These are phyloP conservation scores for Cryptococcus sp. DNA, from an alignment of 1,284 basidiomycete species.

Conservation along the genomic window DNA sequence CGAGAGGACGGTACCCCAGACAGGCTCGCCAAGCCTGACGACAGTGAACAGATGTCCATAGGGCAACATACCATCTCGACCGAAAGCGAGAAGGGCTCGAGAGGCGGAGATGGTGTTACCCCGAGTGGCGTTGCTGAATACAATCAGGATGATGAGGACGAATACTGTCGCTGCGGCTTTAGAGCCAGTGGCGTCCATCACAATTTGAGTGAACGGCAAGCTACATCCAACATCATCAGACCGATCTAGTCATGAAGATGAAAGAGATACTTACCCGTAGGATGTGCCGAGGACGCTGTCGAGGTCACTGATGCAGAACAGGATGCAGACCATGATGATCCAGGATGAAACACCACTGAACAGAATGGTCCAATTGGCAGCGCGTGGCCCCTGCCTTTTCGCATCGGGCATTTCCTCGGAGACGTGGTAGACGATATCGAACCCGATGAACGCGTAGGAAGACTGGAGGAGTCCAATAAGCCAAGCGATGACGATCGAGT, in stretches of 20 bases:
- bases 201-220: constrained; percentile 61
- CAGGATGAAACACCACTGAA: constrained; percentile 58
- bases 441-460: constrained; percentile 55
- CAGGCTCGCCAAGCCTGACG: constrained; percentile 28
- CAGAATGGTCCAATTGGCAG: constrained; percentile 23
- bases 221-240: constrained; percentile 52
- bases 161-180: constrained; percentile 29
- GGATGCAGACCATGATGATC: constrained; percentile 64
- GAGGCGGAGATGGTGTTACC: constrained; percentile 24
- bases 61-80: constrained; percentile 29
- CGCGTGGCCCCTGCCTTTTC: constrained; percentile 15
- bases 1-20: constrained; percentile 27
- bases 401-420: constrained; percentile 37
- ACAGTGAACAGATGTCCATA: constrained; percentile 18
- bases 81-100: constrained; percentile 23
- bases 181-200: constrained; percentile 33
- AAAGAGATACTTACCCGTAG: constrained; percentile 60
- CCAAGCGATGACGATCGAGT: constrained; percentile 43
- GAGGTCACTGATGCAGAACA: constrained; percentile 67
- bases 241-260: neutral
- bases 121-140: constrained; percentile 26
- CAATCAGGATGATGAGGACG: constrained; percentile 28
- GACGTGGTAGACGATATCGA: constrained; percentile 59
- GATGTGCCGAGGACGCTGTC: constrained; percentile 59
- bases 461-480: constrained; percentile 32